Conservation (phyloP, 2,329 filamentous ascomycete genomes). For the Aureobasidium sp. region DNA sequence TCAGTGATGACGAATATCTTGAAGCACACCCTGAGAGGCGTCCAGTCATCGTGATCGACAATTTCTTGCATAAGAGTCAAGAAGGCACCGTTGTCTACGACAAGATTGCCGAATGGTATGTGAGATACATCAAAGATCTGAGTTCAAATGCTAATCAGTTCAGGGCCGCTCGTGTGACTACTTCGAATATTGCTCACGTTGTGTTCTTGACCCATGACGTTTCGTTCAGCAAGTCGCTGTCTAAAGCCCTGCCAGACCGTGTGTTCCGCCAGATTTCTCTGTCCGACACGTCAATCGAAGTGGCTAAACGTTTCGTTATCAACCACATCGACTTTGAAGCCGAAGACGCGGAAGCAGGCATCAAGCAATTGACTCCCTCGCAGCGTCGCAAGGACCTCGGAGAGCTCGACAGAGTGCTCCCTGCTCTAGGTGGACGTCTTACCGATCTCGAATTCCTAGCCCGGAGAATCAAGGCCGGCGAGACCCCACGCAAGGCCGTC, state of each 20-base stretch:
- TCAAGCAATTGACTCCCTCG: constrained; percentile 39
- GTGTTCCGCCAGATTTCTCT: constrained; percentile 82
- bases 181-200: constrained; percentile 84
- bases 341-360: constrained; percentile 32
- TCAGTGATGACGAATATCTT: constrained; percentile 79
- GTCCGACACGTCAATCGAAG: constrained; percentile 73
- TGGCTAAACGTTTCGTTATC: constrained; percentile 86
- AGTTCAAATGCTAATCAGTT: neutral
- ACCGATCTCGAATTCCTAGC: constrained; percentile 92
- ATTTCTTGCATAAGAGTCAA: constrained; percentile 71
- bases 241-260: constrained; percentile 80
- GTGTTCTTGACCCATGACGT: constrained; percentile 89
- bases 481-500: constrained; percentile 73
- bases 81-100: constrained; percentile 44
- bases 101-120: constrained; percentile 62
- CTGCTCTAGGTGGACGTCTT: constrained; percentile 78
- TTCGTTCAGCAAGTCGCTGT: constrained; percentile 78
- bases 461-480: constrained; percentile 80
- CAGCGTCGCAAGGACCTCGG: constrained; percentile 50
- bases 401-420: constrained; percentile 76
- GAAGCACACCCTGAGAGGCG: constrained; percentile 80
- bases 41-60: constrained; percentile 82
- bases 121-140: constrained; percentile 5
- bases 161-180: constrained; percentile 67
- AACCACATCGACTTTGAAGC: constrained; percentile 60